These are phyloP conservation scores for Plectosphaerella cucumerina DNA, from an alignment of 2,329 filamentous ascomycete genomes.

Conservation along the genomic window DNA sequence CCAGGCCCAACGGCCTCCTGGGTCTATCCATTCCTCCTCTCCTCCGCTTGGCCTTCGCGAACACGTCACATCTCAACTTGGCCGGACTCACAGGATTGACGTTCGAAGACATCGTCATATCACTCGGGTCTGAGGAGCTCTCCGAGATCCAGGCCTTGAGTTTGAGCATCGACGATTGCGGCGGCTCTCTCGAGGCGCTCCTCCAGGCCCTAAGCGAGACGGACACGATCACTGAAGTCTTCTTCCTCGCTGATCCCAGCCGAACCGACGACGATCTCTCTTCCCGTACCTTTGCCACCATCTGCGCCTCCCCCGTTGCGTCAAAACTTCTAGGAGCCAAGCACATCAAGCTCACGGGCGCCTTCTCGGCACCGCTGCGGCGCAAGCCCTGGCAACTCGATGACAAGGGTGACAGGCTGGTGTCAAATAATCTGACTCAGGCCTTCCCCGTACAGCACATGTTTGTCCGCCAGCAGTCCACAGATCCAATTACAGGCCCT, in stretches of 20 bases:
- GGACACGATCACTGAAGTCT: neutral
- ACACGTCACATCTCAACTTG: constrained; percentile 1
- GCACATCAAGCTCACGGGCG: constrained; percentile 1
- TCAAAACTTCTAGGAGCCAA: neutral
- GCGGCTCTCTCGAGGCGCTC: neutral
- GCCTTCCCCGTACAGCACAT: constrained; percentile 5
- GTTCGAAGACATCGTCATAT: neutral
- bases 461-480: constrained; percentile 5
- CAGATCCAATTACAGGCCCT: neutral
- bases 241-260: constrained; percentile 1
- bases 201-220: neutral
- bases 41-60: constrained; percentile 4
- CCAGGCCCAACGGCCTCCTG: neutral
- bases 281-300: neutral
- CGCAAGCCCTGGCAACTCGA: neutral
- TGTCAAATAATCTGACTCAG: neutral
- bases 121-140: neutral
- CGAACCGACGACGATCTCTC: constrained; percentile 2
- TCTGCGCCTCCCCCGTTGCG: constrained; percentile 1
- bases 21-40: neutral
- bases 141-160: neutral
- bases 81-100: neutral
- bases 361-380: constrained; percentile 3
- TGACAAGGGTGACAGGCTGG: neutral
- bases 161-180: neutral